Conservation (phyloP, 1,284 basidiomycete genomes). For the Cryptococcus maquisensis region DNA sequence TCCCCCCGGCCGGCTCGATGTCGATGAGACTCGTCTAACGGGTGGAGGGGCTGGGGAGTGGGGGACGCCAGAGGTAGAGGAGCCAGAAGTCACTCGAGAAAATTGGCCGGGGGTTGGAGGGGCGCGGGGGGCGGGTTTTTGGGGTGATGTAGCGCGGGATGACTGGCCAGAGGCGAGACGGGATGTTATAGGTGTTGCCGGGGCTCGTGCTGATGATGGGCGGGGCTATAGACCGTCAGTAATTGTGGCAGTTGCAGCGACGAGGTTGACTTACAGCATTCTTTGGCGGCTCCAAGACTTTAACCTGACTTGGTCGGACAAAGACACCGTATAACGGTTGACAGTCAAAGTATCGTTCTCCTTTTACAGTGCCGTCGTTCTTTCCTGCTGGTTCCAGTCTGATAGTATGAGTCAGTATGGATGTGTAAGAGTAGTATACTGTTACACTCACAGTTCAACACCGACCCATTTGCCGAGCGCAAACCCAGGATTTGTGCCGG, state of each 20-base stretch:
- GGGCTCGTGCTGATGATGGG: slow-evolving; percentile 18
- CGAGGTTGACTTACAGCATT: slow-evolving; percentile 6
- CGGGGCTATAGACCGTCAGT: slow-evolving; percentile 14
- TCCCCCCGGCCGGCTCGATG: background rate
- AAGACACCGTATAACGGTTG: slow-evolving; percentile 78
- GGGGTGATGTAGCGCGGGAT: slow-evolving; percentile 16
- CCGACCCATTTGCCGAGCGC: slow-evolving; percentile 91
- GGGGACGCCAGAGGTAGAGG: background rate
- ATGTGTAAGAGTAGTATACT: no score
- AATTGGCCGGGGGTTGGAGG: slow-evolving; percentile 6
- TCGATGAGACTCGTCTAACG: background rate
- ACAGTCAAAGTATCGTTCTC: slow-evolving; percentile 79
- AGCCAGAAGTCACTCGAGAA: slow-evolving; percentile 9
- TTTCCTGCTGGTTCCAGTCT: slow-evolving; percentile 69
- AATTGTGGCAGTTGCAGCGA: background rate
- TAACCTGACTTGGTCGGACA: slow-evolving; percentile 82
- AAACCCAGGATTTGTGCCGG: slow-evolving; percentile 74
- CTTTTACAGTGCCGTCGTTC: slow-evolving; percentile 90
- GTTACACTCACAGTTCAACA: slow-evolving; percentile 64
- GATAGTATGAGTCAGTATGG: background rate
- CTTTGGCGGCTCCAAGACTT: slow-evolving; percentile 47
- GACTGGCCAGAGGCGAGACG: slow-evolving; percentile 16
- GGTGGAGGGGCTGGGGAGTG: background rate
- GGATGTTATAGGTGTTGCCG: slow-evolving; percentile 24
- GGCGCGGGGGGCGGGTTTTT: slow-evolving; percentile 9